Conservation (phyloP, 805 yeast species). For the Groenewaldozyma tartarivorans region DNA sequence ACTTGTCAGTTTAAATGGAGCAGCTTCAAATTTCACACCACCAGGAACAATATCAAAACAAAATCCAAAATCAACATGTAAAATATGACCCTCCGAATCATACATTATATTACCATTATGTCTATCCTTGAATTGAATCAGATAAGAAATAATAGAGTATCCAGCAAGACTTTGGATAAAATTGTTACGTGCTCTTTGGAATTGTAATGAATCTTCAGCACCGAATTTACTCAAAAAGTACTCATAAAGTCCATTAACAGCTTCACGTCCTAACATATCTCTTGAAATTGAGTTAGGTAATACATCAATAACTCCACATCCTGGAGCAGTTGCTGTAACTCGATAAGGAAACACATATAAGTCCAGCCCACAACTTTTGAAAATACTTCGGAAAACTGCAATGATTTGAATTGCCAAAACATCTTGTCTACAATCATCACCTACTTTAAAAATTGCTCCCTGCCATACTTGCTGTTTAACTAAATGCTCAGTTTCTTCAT, state of each 20-base stretch:
- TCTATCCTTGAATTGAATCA: constrained; percentile 88
- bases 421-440: constrained; percentile 98
- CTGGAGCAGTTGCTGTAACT: constrained; percentile 98
- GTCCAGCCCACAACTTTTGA: constrained; percentile 83
- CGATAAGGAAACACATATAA: constrained; percentile 86
- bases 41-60: constrained; percentile 99
- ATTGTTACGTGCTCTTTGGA: constrained; percentile 85
- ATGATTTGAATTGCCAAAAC: constrained; percentile 87
- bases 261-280: constrained; percentile 98
- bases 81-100: constrained; percentile 87
- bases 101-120: constrained; percentile 97
- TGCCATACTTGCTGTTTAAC: constrained; percentile 63
- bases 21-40: constrained; percentile 96
- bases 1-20: constrained; percentile 90
- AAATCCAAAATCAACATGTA: constrained; percentile 97
- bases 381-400: constrained; percentile 82
- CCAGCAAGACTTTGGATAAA: constrained; percentile 90
- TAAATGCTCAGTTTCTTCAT: constrained; percentile 15
- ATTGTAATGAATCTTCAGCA: constrained; percentile 82
- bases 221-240: constrained; percentile 90
- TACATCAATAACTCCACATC: constrained; percentile 98
- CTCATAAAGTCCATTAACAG: constrained; percentile 92
- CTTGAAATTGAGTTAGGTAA: constrained; percentile 90
- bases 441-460: constrained; percentile 96
- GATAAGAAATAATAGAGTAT: constrained; percentile 81